Evolutionary conservation across 1,284 basidiomycete genomes (phyloP), one percentile per base, ranked within the genome.

Genomic region (Xerocomus minutiporus): DNA sequence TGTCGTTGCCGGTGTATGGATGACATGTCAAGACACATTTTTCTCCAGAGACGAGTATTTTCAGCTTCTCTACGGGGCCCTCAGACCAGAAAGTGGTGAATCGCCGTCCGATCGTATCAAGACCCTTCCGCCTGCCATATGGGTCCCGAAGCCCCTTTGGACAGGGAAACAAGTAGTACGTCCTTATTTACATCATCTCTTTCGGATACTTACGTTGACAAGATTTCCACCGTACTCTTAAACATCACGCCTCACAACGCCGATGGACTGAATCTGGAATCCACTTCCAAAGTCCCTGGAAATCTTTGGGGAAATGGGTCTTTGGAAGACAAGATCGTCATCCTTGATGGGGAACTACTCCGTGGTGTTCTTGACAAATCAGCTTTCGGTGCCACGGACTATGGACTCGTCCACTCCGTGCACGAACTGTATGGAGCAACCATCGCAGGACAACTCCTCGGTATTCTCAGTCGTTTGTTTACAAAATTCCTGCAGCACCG

Each of bases 1-100:
- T 66, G 93, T 99, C 55, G 96, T 98, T 38, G 94, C 97, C 17
- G 97, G 93, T 59, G 91, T 98, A 20, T 98, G 96, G 94, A 97
- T 99, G 93, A 98, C 97, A 50, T 89, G 86, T 69, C 95, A 95
- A 70, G 90, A 96, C 62, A 82, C 92, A 2, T 97, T 97, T 74
- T 97, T 99, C 75, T 86, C 87, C 5, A 84, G 97, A 51, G 93
- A 97, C 61, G 91, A 99, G 68, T 99, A 99, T 69, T 91, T 92
- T 73, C 97, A 99, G 74, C 78, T 99, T 49, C 81, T 99, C 13
- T 99, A 98, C 65, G 97, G 97, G 45, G 93, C 96, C 6, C 76
- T 99, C 45, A 80, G 92, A 54, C 93, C 95, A 8, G 97, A 99
- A 73, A 86, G 89, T 38, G 82, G 86, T 57, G 82, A 83, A 59